These are phyloP conservation scores for Davidsoniella australis DNA, from an alignment of 2,329 filamentous ascomycete genomes.

Conservation along the genomic window DNA sequence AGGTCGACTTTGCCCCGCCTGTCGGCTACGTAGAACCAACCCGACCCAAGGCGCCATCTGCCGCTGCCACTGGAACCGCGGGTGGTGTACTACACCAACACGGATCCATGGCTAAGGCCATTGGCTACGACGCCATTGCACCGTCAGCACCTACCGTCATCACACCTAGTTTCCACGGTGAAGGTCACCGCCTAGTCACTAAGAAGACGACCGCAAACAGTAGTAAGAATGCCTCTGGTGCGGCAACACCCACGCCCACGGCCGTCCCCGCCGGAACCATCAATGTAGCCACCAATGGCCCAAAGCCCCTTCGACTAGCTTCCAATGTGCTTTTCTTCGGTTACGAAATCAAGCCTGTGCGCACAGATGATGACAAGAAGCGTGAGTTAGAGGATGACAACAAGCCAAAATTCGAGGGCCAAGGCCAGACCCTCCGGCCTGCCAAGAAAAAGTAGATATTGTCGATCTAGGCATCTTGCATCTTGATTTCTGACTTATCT, in stretches of 20 bases:
- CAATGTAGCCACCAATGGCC: conserved; percentile 23
- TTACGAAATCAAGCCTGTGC: conserved; percentile 79
- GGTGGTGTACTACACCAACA: conserved; percentile 67
- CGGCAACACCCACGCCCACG: conserved; percentile 36
- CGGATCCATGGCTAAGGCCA: conserved; percentile 92
- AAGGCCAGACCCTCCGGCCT: conserved; percentile 62
- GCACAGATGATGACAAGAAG: conserved; percentile 56
- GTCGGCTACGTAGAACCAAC: conserved; percentile 87
- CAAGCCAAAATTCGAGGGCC: conserved; percentile 64
- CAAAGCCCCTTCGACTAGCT: conserved; percentile 67
- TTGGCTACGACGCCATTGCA: conserved; percentile 86
- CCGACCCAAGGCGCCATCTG: conserved; percentile 25
- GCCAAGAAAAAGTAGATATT: conserved; percentile 51
- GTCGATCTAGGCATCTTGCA: not conserved
- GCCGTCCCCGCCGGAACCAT: conserved; percentile 10
- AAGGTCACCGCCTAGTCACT: conserved; percentile 59
- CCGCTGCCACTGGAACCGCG: conserved; percentile 49
- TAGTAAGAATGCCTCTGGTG: conserved; percentile 56
- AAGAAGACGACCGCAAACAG: conserved; percentile 48
- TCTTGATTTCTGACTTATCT: not conserved
- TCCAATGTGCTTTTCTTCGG: conserved; percentile 93
- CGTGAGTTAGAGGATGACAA: conserved; percentile 45
- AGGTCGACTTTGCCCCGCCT: conserved; percentile 87
- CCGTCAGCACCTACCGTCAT: conserved; percentile 53
- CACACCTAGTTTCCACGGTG: conserved; percentile 61